phyloP scores from a whole-genome alignment of 257 asterid species.

The Solanum ossicruentum region DNA sequence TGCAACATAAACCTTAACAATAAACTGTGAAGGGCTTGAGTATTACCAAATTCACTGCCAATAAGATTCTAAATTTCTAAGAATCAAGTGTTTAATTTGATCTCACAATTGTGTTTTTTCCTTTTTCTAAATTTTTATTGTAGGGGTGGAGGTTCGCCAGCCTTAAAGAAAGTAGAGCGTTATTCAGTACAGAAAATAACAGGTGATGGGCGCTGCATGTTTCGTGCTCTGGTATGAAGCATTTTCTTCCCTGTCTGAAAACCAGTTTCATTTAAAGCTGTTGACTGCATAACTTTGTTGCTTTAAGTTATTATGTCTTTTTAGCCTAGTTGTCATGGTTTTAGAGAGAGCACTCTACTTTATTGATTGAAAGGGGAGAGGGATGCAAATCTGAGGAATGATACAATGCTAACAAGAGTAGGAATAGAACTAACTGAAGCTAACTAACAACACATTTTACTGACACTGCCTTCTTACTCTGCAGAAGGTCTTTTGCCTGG shows the following conservation, averaged over 20 bases:
- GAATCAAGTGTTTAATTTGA: neutral
- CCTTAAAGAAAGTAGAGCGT: conserved; percentile 58
- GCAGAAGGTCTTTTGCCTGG: neutral
- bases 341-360: neutral
- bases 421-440: neutral
- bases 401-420: neutral
- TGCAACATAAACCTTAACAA: neutral
- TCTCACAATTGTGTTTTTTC: neutral
- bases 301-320: neutral
- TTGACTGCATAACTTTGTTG: neutral
- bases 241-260: neutral
- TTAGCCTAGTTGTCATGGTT: neutral
- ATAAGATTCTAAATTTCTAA: neutral
- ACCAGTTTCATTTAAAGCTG: neutral
- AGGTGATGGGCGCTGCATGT: conserved; percentile 95
- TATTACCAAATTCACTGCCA: neutral
- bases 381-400: neutral
- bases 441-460: neutral
- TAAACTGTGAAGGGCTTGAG: neutral
- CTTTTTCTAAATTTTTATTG: neutral
- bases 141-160: conserved; percentile 52
- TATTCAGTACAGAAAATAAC: conserved; percentile 68
- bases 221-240: conserved; percentile 82
- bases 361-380: neutral
- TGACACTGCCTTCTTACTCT: neutral